A percentile compares a stretch with the other conserved stretches of the same genome.
These are phyloP conservation scores for Cercophora samala DNA, from an alignment of 495 filamentous ascomycete species.

Conservation along the genomic window DNA sequence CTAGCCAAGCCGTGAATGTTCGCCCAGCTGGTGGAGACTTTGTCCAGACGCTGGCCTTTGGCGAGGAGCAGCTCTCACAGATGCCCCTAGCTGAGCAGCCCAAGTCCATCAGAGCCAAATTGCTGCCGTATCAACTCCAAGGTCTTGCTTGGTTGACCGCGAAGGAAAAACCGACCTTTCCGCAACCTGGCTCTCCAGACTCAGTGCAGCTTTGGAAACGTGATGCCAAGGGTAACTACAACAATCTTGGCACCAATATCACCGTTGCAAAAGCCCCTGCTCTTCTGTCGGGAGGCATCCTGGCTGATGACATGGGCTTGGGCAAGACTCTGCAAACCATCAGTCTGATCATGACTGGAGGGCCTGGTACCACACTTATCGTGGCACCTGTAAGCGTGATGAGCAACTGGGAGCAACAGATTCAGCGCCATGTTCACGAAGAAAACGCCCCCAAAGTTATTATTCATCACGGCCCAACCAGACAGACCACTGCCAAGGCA, in stretches of 20 bases:
- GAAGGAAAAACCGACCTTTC: conserved; percentile 69
- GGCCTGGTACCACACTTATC: conserved; percentile 67
- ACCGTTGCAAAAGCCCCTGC: conserved; percentile 52
- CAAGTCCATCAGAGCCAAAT: conserved; percentile 53
- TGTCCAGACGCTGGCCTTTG: conserved; percentile 63
- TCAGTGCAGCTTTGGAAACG: conserved; percentile 81
- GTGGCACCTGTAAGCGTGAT: conserved; percentile 82
- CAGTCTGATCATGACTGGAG: conserved; percentile 65
- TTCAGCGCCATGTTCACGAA: conserved; percentile 64
- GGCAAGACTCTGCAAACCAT: conserved; percentile 92
- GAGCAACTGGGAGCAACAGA: conserved; percentile 89
- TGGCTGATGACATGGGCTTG: conserved; percentile 93
- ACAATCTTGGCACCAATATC: conserved; percentile 77
- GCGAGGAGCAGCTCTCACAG: conserved; percentile 65
- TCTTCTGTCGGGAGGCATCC: conserved; percentile 75
- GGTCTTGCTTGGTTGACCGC: conserved; percentile 80
- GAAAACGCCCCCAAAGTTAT: conserved; percentile 61
- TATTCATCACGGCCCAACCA: conserved; percentile 68
- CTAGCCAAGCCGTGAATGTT: conserved; percentile 60
- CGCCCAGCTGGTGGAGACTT: conserved; percentile 58
- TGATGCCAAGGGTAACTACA: conserved; percentile 49
- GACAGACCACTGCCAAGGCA: conserved; percentile 53
- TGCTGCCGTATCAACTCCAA: conserved; percentile 82
- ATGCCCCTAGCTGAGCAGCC: conserved; percentile 76
- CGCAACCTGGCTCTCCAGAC: conserved; percentile 56